phyloP scores from a whole-genome alignment of 441 rosid species.

The Dalechampia spathulata region DNA sequence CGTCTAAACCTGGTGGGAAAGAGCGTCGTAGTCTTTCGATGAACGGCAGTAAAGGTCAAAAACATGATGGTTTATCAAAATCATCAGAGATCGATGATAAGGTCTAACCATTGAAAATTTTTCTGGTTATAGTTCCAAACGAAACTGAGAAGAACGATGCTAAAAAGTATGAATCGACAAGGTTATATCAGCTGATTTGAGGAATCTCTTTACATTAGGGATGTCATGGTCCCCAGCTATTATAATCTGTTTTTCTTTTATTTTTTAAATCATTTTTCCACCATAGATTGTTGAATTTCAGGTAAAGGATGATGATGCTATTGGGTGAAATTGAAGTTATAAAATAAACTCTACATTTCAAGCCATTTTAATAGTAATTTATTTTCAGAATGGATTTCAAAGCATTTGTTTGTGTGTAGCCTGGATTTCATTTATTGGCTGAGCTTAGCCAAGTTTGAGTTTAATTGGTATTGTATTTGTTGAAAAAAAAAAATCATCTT shows the following conservation, averaged over 20 bases:
- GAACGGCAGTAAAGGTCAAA: slow-evolving; percentile 42
- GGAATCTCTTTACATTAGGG: slow-evolving; percentile 18
- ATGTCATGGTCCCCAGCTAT: slow-evolving; percentile 24
- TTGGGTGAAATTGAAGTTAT: slow-evolving; percentile 23
- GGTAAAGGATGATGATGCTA: slow-evolving; percentile 15
- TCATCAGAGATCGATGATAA: slow-evolving; percentile 46
- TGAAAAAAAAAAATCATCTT: too few relatives aligned
- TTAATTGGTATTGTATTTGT: too few relatives aligned
- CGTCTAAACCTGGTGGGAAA: slow-evolving; percentile 89
- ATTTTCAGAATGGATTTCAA: slow-evolving; percentile 10
- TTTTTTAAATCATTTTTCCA: background rate
- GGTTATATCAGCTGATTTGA: slow-evolving; percentile 23
- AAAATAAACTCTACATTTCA: slow-evolving; percentile 14
- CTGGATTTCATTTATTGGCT: too few relatives aligned
- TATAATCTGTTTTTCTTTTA: slow-evolving; percentile 14
- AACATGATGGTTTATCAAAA: slow-evolving; percentile 40
- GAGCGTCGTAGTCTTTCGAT: slow-evolving; percentile 59
- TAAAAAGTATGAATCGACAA: slow-evolving; percentile 15
- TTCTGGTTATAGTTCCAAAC: slow-evolving; percentile 19
- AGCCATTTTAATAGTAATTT: slow-evolving; percentile 23
- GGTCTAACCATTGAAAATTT: too few relatives aligned
- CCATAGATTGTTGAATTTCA: slow-evolving; percentile 24
- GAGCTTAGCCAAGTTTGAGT: too few relatives aligned
- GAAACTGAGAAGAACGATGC: slow-evolving; percentile 8
- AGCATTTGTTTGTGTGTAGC: too few relatives aligned